Evolutionary conservation across 2,329 filamentous ascomycete species (phyloP).

Genomic region (Colletotrichum nymphaeae): DNA sequence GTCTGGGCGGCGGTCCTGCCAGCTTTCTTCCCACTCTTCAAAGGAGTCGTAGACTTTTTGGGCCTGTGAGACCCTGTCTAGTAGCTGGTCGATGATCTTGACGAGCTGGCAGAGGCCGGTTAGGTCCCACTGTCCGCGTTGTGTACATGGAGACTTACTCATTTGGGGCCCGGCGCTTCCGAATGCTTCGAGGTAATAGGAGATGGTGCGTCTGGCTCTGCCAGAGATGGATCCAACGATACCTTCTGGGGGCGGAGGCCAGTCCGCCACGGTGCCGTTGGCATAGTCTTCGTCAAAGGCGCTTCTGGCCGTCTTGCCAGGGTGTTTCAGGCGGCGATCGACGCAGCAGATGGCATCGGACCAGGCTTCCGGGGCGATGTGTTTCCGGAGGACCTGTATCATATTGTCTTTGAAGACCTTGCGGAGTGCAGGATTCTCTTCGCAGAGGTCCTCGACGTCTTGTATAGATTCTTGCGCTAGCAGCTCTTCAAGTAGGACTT

Average conservation of each 20-base stretch:
- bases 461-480: not conserved
- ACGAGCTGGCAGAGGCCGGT: slow-evolving; percentile 9
- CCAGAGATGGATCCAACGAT: not conserved
- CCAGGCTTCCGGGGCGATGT: slow-evolving; percentile 12
- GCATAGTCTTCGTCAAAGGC: slow-evolving; percentile 11
- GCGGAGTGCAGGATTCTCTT: not conserved
- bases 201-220: not conserved
- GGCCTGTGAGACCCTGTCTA: not conserved
- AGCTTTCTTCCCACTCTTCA: slow-evolving; percentile 3
- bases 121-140: slow-evolving; percentile 12
- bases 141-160: not conserved
- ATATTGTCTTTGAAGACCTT: not conserved
- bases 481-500: not conserved
- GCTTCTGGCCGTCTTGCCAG: not conserved
- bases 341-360: slow-evolving; percentile 17
- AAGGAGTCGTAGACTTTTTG: not conserved
- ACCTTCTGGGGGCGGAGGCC: not conserved
- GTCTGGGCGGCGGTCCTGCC: not conserved
- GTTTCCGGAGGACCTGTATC: not conserved
- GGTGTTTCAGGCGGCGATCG: slow-evolving; percentile 12
- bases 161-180: not conserved
- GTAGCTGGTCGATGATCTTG: not conserved
- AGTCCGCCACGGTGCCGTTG: not conserved
- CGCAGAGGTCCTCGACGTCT: not conserved
- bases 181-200: not conserved